phyloP scores from a whole-genome alignment of 768 basidiomycete genomes.

The Pulveroboletus sp. region DNA sequence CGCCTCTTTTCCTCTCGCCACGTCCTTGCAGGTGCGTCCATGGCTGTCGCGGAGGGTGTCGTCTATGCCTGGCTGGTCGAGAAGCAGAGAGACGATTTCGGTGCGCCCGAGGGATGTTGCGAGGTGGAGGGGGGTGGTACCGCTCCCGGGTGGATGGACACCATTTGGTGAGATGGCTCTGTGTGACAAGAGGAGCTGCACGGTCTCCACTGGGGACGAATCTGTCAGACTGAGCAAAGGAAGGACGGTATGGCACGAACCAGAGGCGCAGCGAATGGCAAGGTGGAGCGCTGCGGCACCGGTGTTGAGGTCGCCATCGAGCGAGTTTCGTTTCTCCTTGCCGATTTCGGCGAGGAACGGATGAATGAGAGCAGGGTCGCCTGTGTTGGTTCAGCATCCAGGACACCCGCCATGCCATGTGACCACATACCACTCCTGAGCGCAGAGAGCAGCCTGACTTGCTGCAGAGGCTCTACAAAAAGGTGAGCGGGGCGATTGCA shows the following conservation, averaged over 20 bases:
- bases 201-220: constrained; percentile 52
- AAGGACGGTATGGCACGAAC: constrained; percentile 38
- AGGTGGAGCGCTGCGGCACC: constrained; percentile 77
- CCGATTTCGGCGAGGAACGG: constrained; percentile 75
- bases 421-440: constrained; percentile 52
- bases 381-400: constrained; percentile 32
- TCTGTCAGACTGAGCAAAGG: constrained; percentile 2
- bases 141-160: constrained; percentile 66
- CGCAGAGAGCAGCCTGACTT: constrained; percentile 62
- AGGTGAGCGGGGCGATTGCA: too few species aligned
- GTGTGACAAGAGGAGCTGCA: constrained; percentile 63
- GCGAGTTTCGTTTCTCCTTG: constrained; percentile 54
- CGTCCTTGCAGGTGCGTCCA: constrained; percentile 67
- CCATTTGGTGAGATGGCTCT: constrained; percentile 78
- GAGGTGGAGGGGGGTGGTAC: constrained; percentile 69
- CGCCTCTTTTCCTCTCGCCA: constrained; percentile 66
- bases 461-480: constrained; percentile 50
- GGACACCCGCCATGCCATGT: background rate
- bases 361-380: constrained; percentile 75
- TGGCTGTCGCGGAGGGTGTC: constrained; percentile 68
- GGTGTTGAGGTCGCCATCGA: constrained; percentile 51
- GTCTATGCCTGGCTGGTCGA: constrained; percentile 77
- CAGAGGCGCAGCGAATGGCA: constrained; percentile 75
- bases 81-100: constrained; percentile 69
- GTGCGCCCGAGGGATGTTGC: constrained; percentile 66